Conservation (phyloP, 768 basidiomycete species). For the Lentinula sp. region DNA sequence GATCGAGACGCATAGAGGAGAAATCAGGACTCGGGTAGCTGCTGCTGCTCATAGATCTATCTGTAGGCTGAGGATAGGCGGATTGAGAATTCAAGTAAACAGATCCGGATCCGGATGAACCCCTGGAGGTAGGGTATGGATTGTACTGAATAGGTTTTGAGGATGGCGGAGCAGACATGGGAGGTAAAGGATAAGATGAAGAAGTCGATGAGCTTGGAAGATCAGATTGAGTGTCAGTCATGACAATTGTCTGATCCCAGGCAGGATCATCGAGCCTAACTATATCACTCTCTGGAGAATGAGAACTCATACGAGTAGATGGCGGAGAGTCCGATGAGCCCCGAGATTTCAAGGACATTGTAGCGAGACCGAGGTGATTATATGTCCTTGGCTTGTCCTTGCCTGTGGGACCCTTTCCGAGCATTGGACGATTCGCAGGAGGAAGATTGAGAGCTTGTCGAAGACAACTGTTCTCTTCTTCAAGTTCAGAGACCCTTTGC, state of each 20-base stretch:
- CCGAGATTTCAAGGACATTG: slow-evolving; percentile 26
- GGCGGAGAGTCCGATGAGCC: slow-evolving; percentile 42
- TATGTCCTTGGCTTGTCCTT: slow-evolving; percentile 69
- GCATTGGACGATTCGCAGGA: slow-evolving; percentile 60
- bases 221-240: slow-evolving; percentile 35
- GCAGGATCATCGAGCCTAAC: slow-evolving; percentile 37
- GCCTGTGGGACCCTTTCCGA: slow-evolving; percentile 84
- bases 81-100: slow-evolving; percentile 31
- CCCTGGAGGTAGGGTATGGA: slow-evolving; percentile 36
- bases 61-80: slow-evolving; percentile 42
- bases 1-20: slow-evolving; percentile 33
- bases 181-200: slow-evolving; percentile 36
- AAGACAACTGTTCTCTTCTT: slow-evolving; percentile 75
- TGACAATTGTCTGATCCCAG: slow-evolving; percentile 55
- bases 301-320: slow-evolving; percentile 54
- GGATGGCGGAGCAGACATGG: slow-evolving; percentile 38
- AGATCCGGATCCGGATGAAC: slow-evolving; percentile 32
- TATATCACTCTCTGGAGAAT: slow-evolving; percentile 53
- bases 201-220: slow-evolving; percentile 32
- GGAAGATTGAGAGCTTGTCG: slow-evolving; percentile 69
- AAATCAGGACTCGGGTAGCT: slow-evolving; percentile 44
- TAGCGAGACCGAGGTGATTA: slow-evolving; percentile 23
- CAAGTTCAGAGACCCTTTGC: slow-evolving; percentile 72
- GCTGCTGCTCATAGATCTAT: slow-evolving; percentile 37
- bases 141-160: slow-evolving; percentile 40